These are phyloP conservation scores for Parafenestella ontariensis DNA, from an alignment of 2,329 filamentous ascomycete species.

Conservation along the genomic window DNA sequence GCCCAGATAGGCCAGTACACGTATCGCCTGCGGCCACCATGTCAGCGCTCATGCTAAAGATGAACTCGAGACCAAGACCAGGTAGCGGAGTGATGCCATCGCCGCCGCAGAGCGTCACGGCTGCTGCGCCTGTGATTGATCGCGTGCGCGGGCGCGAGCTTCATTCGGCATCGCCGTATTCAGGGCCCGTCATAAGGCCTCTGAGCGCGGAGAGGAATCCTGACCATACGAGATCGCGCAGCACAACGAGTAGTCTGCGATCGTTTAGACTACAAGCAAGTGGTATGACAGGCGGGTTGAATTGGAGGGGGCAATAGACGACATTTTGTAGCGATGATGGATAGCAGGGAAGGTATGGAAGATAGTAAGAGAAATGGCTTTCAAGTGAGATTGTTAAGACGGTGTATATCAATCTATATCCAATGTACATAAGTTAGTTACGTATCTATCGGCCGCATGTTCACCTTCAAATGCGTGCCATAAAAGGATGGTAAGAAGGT, in stretches of 20 bases:
- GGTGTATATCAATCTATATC: too few species aligned
- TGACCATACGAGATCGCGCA: slow-evolving; percentile 2
- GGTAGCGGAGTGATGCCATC: too few species aligned
- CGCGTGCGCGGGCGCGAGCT: too few species aligned
- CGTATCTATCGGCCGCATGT: slow-evolving; percentile 11
- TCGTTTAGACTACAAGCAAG: slow-evolving; percentile 29
- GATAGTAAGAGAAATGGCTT: too few species aligned
- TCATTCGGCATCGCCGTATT: too few species aligned
- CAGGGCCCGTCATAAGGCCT: too few species aligned
- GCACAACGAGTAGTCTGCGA: slow-evolving; percentile 21
- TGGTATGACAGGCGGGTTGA: slow-evolving; percentile 27
- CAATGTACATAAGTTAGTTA: background rate
- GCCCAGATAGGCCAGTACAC: slow-evolving; percentile 5
- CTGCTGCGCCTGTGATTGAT: background rate
- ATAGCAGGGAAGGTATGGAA: too few species aligned
- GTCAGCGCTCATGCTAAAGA: slow-evolving; percentile 24
- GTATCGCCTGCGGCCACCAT: slow-evolving; percentile 21
- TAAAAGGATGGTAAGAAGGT: slow-evolving; percentile 31
- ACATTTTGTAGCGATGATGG: too few species aligned
- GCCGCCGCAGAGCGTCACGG: background rate
- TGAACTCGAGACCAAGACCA: slow-evolving; percentile 11
- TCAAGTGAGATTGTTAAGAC: too few species aligned
- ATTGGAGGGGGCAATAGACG: too few species aligned
- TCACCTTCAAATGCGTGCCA: slow-evolving; percentile 26
- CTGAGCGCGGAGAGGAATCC: too few species aligned